Conservation (phyloP, 2,329 filamentous ascomycete genomes). For the Penicillium sp. region DNA sequence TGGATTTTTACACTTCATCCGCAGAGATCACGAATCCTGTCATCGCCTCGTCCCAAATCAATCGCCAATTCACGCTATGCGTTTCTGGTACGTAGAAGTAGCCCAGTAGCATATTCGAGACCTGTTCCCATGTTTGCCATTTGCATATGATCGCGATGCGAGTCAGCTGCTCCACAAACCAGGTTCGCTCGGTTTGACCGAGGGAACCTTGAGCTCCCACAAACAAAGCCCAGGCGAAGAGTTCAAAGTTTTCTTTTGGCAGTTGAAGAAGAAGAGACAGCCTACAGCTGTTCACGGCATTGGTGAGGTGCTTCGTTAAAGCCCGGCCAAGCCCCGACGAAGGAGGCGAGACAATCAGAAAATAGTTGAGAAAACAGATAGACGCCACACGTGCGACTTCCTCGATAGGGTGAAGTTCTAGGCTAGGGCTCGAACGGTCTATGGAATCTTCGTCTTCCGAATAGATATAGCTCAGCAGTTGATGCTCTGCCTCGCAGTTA, state of each 20-base stretch:
- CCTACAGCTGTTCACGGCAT: slow-evolving; percentile 19
- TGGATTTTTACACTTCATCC: slow-evolving; percentile 8
- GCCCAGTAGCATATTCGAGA: slow-evolving; percentile 23
- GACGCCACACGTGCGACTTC: slow-evolving; percentile 29
- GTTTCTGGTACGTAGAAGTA: slow-evolving; percentile 28
- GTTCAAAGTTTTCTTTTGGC: slow-evolving; percentile 19
- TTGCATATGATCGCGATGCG: slow-evolving; percentile 24
- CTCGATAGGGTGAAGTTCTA: slow-evolving; percentile 27
- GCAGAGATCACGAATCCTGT: slow-evolving; percentile 16
- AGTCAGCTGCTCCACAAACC: slow-evolving; percentile 30
- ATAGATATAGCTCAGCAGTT: slow-evolving; percentile 38
- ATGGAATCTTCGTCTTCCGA: neutral
- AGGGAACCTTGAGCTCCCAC: slow-evolving; percentile 31
- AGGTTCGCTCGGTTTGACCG: slow-evolving; percentile 27
- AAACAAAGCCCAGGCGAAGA: slow-evolving; percentile 34
- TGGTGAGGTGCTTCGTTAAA: slow-evolving; percentile 29
- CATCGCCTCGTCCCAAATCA: slow-evolving; percentile 32
- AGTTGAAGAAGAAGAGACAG: slow-evolving; percentile 12
- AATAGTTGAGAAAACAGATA: slow-evolving; percentile 31
- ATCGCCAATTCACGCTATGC: slow-evolving; percentile 26
- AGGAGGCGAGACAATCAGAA: slow-evolving; percentile 33
- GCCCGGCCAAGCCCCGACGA: slow-evolving; percentile 33
- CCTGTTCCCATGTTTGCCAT: slow-evolving; percentile 31
- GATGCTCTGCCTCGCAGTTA: slow-evolving; percentile 36
- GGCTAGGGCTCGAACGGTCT: neutral